These are phyloP conservation scores for Geotrichum carabidarum DNA, from an alignment of 1,139 yeast genomes.

Conservation along the genomic window DNA sequence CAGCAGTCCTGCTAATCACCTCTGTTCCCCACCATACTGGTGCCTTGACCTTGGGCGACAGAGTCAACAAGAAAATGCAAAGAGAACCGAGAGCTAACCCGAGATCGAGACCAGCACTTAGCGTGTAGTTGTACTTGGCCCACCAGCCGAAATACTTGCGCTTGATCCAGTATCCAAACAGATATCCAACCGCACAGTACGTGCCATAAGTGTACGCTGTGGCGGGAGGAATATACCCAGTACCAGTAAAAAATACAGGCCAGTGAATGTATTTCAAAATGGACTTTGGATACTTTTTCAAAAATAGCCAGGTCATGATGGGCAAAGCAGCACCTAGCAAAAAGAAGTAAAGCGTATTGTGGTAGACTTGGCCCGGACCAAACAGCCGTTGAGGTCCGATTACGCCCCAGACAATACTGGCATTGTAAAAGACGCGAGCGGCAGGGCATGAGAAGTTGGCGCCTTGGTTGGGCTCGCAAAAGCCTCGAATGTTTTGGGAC, in stretches of 20 bases:
- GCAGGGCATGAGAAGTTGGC: conserved; percentile 49
- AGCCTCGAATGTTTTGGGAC: conserved; percentile 41
- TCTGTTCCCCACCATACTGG: conserved; percentile 60
- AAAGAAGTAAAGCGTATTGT: conserved; percentile 44
- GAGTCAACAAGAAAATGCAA: conserved; percentile 45
- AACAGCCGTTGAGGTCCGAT: conserved; percentile 54
- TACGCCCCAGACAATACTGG: conserved; percentile 63
- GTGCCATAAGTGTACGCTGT: conserved; percentile 49
- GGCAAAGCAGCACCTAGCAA: conserved; percentile 46
- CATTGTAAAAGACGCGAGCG: conserved; percentile 47
- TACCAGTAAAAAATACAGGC: conserved; percentile 51
- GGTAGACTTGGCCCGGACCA: conserved; percentile 38
- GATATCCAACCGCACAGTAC: conserved; percentile 46
- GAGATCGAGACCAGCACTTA: conserved; percentile 55
- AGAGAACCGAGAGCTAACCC: conserved; percentile 52
- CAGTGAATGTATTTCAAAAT: conserved; percentile 44
- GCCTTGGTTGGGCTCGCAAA: conserved; percentile 47
- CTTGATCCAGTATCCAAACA: conserved; percentile 50
- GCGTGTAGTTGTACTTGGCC: conserved; percentile 57
- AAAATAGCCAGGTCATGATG: conserved; percentile 44
- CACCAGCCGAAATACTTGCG: conserved; percentile 56
- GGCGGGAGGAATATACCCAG: conserved; percentile 51
- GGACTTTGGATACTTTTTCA: conserved; percentile 48
- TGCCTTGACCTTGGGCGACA: conserved; percentile 36
- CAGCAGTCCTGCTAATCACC: conserved; percentile 34